Base-by-base conservation (phyloP, 768 basidiomycete genomes). In the Suillus brevipes region DNA sequence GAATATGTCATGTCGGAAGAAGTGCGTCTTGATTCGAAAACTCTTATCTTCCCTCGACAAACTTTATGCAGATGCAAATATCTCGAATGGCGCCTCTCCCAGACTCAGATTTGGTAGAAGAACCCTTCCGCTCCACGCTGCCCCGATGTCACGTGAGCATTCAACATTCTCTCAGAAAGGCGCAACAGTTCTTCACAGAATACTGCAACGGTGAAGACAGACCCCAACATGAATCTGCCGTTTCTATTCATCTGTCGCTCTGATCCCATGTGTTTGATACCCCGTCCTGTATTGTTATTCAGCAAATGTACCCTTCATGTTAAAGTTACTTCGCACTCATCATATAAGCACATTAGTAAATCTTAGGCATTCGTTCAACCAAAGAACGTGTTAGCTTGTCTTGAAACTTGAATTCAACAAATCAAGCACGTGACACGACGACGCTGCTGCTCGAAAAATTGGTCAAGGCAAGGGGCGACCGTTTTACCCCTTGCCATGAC, bases 1-100 rank as follows among this genome's bases (percentile, higher is more conserved):
- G 78, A 83, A 36, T 81, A 80, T 56, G 78, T 92, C 36, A 93
- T 94, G 91, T 85, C 82, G 64, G 79, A 81, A 60, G 89, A 91
- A 79, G 92, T 91, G 69, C 62, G 83, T 71, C 8, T 37, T 31
- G 13, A 28, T 16, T 40, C 13, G 40, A 36, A 40, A 40, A 59
- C 38, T 28, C 38, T 53, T 13, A 20, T 34, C 47, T 61, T 59
- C 6, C 65, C 42, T 38, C 34, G 36, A 49, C 42, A 65, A 42
- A 65, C 63, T 60, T 62, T 66, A 57, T 53, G n/a, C 70, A 91
- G 90, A 84, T 89, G 85, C 88, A 89, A 75, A 83, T 85, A 66
- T 83, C 85, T 23, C 81, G 89, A 63, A 85, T 90, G 56, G 82
- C 85, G 20, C 82, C 84, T 10, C 79, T 83, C 45, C 82, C 86